Evolutionary conservation across 2,329 filamentous ascomycete species (phyloP), one percentile per base, ranked within the genome.

Genomic region (Penicillium sp.): DNA sequence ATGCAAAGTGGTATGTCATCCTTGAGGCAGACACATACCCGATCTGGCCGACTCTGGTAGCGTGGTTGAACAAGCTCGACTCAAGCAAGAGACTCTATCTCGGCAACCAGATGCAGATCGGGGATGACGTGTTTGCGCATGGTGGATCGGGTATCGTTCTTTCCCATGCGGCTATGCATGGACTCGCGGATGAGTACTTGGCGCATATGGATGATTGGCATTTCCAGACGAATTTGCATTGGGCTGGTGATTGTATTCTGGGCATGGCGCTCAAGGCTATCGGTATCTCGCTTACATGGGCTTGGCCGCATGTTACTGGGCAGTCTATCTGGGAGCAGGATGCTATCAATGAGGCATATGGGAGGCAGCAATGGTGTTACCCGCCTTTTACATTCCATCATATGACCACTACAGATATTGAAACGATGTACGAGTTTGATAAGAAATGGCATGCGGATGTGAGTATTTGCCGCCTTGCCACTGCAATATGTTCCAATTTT

Each of bases 1-100:
- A 80, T n/a, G 77, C 78, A 43, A 79, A 79, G 49, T 86, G 82
- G 82, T 85, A 79, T 57, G 71, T 83, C 46, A 84, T 85, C 64
- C 74, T 83, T 6, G 82, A 85, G 62, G 77, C 80, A 2, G 83
- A 86, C 63, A 83, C 81, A 0, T 84, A 82, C 61, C 68, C 84
- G 16, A 68, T 83, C 46, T 82, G 82, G 74, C 69, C 74, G 46
- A 82, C 81, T 53, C 61, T 84, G 37, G 61, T 82, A n/a, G 70
- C 72, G 14, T 85, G 81, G 80, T 72, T 86, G 29, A 70, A 70
- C 9, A 69, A 76, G 22, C 74, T 81, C 50, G 76, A 85, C 60
- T 60, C 77, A 1, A 64, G 63, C 7, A 65, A 78, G 48, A 75
- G 76, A 8, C 69, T 75, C 42, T 85, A 84, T 65, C 72, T 83